These are phyloP conservation scores for Arctostaphylos glauca DNA, from an alignment of 148 eudicot genomes.

Conservation along the genomic window DNA sequence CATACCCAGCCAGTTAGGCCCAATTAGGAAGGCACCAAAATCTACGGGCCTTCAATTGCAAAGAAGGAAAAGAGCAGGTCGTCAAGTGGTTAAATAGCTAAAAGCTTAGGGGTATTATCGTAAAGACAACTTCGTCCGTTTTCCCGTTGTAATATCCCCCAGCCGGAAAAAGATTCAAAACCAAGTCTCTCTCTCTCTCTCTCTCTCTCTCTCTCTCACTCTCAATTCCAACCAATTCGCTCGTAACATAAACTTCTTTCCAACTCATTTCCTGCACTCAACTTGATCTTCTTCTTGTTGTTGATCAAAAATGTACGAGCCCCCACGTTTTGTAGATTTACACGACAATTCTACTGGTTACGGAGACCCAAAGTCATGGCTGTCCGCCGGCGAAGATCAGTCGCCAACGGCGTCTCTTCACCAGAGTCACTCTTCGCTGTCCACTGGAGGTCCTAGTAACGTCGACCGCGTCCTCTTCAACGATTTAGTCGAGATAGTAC, in stretches of 20 bases:
- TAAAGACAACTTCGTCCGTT: not conserved
- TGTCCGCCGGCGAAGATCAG: conserved; percentile 27
- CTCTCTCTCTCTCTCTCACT: conserved; percentile 1
- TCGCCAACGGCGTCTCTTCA: conserved; percentile 25
- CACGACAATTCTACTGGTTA: conserved; percentile 20
- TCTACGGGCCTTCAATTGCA: no score
- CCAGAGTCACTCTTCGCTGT: conserved; percentile 30
- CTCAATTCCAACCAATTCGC: not conserved
- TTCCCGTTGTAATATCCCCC: not conserved
- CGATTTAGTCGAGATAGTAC: conserved; percentile 73
- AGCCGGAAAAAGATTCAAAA: conserved; percentile 6
- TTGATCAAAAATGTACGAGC: conserved; percentile 25
- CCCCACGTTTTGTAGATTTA: conserved; percentile 26
- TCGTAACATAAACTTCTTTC: no score
- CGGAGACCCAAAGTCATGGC: conserved; percentile 36
- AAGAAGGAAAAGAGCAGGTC: no score
- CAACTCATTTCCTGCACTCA: not conserved
- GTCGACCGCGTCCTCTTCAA: conserved; percentile 60
- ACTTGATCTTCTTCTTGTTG: not conserved
- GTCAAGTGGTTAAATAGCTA: no score
- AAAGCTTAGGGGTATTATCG: not conserved
- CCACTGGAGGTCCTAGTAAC: conserved; percentile 24
- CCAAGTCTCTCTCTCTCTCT: not conserved
- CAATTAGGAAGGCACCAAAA: no score
- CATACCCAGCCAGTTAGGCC: no score